Conservation (phyloP, 495 filamentous ascomycete species). For the Annulohypoxylon maeteangense region DNA sequence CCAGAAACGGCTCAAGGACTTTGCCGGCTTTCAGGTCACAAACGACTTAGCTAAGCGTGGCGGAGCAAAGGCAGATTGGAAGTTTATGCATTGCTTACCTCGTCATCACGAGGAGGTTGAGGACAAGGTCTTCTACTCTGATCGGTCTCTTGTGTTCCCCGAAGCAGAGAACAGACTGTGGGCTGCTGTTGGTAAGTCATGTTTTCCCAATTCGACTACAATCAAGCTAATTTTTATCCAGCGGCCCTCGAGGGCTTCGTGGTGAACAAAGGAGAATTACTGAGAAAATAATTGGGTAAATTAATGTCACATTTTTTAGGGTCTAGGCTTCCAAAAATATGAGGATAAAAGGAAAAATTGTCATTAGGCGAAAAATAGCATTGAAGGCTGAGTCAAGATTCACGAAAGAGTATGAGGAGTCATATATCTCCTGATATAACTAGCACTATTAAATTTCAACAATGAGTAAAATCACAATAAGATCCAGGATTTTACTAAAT, state of each 20-base stretch:
- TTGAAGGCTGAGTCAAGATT: background rate
- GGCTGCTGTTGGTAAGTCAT: slow-evolving; percentile 75
- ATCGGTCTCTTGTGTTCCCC: slow-evolving; percentile 83
- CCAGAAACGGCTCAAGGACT: slow-evolving; percentile 77
- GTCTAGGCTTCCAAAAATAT: background rate
- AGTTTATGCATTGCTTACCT: slow-evolving; percentile 99
- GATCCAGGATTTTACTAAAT: slow-evolving; percentile 4
- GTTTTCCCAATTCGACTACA: background rate
- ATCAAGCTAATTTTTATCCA: slow-evolving; percentile 44
- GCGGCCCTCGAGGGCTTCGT: slow-evolving; percentile 89
- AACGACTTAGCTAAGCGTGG: slow-evolving; percentile 81
- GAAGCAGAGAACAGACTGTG: slow-evolving; percentile 96
- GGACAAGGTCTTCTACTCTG: slow-evolving; percentile 92
- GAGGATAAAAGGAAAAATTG: background rate
- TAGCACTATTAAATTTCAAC: background rate
- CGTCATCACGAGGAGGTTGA: slow-evolving; percentile 92
- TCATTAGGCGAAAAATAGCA: background rate
- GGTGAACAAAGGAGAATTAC: slow-evolving; percentile 81
- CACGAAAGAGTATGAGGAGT: background rate
- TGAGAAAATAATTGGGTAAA: background rate
- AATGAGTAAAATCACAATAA: background rate
- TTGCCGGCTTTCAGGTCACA: slow-evolving; percentile 91
- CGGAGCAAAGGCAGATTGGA: slow-evolving; percentile 89
- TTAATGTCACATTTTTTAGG: too few relatives aligned
- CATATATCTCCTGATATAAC: background rate